These are phyloP conservation scores for Fraxinus americana DNA, from an alignment of 257 asterid species.

Conservation along the genomic window DNA sequence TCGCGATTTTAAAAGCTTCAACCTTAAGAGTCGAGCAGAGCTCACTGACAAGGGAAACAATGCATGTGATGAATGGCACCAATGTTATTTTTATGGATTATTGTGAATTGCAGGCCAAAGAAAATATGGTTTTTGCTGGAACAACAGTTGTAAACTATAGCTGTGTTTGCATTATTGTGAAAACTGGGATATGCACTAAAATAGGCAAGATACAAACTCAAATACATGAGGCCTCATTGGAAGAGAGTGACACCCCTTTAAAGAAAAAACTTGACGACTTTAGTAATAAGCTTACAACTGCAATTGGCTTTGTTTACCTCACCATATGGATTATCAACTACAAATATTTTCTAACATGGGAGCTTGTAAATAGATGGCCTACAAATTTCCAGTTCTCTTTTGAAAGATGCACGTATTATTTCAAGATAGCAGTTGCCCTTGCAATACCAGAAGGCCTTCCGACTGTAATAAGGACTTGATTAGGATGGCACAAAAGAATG, in stretches of 20 bases:
- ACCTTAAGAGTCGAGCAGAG: conserved; percentile 71
- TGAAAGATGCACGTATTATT: conserved; percentile 69
- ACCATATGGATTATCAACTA: conserved; percentile 64
- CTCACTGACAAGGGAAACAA: conserved; percentile 66
- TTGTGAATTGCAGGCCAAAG: conserved; percentile 66
- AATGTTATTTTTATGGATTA: conserved; percentile 43
- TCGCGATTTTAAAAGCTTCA: conserved; percentile 47
- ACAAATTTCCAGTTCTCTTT: conserved; percentile 56
- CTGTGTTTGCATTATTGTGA: conserved; percentile 52
- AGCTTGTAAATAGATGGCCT: conserved; percentile 57
- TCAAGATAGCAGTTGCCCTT: conserved; percentile 70
- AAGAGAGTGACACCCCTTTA: conserved; percentile 63
- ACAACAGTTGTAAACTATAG: conserved; percentile 68
- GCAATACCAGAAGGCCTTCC: conserved; percentile 87
- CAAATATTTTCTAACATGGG: conserved; percentile 66
- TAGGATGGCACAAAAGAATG: conserved; percentile 72
- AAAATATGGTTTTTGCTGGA: conserved; percentile 77
- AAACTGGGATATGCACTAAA: conserved; percentile 65
- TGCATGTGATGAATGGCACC: conserved; percentile 57
- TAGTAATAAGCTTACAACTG: conserved; percentile 61
- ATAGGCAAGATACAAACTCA: conserved; percentile 65
- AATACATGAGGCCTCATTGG: conserved; percentile 68
- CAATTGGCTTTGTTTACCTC: conserved; percentile 60
- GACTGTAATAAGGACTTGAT: conserved; percentile 68
- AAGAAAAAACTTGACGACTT: conserved; percentile 72